These are phyloP conservation scores for Rhodotorula babjevae DNA, from an alignment of 768 basidiomycete species.

Conservation along the genomic window DNA sequence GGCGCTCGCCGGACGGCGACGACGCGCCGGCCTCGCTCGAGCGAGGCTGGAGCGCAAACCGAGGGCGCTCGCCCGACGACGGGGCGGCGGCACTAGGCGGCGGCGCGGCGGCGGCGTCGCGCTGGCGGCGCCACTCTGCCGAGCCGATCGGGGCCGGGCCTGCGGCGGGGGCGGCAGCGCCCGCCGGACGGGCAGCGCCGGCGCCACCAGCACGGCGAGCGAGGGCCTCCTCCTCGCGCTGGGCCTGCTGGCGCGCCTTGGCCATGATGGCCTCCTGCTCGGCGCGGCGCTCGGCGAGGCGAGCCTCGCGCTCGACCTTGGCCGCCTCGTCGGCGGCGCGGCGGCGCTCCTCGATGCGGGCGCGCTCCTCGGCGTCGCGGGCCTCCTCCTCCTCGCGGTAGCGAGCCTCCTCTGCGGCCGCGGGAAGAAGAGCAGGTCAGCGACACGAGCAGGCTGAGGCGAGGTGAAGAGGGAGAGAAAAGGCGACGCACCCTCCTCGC, in stretches of 20 bases:
- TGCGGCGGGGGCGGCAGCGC: background rate
- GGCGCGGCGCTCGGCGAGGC: conserved; percentile 35
- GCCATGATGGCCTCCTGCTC: conserved; percentile 36
- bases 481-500: conserved; percentile 37
- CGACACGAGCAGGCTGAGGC: background rate
- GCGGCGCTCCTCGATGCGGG: conserved; percentile 45
- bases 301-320: conserved; percentile 23
- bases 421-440: background rate
- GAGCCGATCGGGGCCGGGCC: conserved; percentile 22
- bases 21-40: background rate
- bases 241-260: conserved; percentile 10
- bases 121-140: conserved; percentile 27
- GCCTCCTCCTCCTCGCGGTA: conserved; percentile 51
- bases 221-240: conserved; percentile 38
- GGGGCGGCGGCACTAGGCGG: background rate
- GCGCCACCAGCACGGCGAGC: conserved; percentile 16
- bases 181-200: background rate
- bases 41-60: conserved; percentile 23
- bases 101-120: conserved; percentile 2
- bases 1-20: conserved; percentile 22
- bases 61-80: conserved; percentile 25
- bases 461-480: background rate
- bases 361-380: conserved; percentile 36
- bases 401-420: conserved; percentile 32
- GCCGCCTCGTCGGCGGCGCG: conserved; percentile 46